These are phyloP conservation scores for Ramularia endophylla DNA, from an alignment of 2,329 filamentous ascomycete genomes.

Conservation along the genomic window DNA sequence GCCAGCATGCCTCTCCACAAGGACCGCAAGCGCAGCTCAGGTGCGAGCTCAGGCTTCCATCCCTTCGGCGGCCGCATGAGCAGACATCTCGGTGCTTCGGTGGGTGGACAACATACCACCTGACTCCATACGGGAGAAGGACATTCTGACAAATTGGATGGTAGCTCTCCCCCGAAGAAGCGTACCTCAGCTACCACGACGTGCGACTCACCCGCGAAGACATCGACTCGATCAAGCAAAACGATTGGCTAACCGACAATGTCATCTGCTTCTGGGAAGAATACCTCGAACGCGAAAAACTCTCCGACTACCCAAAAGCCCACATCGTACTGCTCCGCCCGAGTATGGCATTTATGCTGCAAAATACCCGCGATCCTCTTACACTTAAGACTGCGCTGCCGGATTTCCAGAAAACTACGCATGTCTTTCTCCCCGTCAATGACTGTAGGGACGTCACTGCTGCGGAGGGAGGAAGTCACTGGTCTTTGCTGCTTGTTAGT, in stretches of 20 bases:
- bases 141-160: constrained; percentile 3
- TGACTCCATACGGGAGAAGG: no score
- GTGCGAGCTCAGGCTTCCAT: constrained; percentile 44
- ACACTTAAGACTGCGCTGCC: constrained; percentile 65
- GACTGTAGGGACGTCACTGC: constrained; percentile 69
- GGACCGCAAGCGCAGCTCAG: constrained; percentile 14
- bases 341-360: constrained; percentile 86
- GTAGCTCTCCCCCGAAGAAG: constrained; percentile 56
- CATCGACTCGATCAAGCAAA: constrained; percentile 69
- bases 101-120: constrained; percentile 26
- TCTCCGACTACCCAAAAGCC: constrained; percentile 71
- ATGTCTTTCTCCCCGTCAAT: constrained; percentile 95
- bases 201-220: constrained; percentile 76
- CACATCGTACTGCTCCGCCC: constrained; percentile 87
- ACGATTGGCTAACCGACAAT: constrained; percentile 97
- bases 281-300: constrained; percentile 84
- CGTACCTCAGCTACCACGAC: constrained; percentile 61
- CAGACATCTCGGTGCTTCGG: constrained; percentile 47
- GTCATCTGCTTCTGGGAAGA: constrained; percentile 99
- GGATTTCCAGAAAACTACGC: constrained; percentile 72
- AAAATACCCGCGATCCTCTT: constrained; percentile 59
- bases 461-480: constrained; percentile 89
- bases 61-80: constrained; percentile 49
- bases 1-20: constrained; percentile 5
- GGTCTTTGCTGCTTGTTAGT: constrained; percentile 87